phyloP scores from a whole-genome alignment of 768 basidiomycete species.

The Boletus reticulatus region DNA sequence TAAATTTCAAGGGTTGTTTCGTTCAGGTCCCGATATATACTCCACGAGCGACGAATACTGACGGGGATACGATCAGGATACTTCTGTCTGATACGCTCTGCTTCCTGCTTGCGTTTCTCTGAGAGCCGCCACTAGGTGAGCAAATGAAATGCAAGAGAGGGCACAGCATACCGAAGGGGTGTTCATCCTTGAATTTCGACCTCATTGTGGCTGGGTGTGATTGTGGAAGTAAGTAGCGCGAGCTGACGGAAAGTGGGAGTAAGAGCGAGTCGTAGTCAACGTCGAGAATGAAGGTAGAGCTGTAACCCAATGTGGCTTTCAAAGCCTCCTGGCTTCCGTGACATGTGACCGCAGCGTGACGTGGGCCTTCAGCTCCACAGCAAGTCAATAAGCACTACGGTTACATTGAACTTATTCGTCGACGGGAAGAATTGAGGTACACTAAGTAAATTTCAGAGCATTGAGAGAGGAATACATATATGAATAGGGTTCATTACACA shows the following conservation, averaged over 20 bases:
- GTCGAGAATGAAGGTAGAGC: slow-evolving; percentile 22
- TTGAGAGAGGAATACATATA: no score
- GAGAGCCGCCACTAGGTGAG: slow-evolving; percentile 16
- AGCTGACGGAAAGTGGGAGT: slow-evolving; percentile 6
- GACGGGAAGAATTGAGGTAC: neutral
- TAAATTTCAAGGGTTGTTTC: slow-evolving; percentile 31
- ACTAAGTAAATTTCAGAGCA: neutral
- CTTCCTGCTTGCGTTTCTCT: slow-evolving; percentile 99
- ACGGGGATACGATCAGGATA: slow-evolving; percentile 98
- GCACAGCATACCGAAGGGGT: slow-evolving; percentile 79
- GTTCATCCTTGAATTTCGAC: slow-evolving; percentile 98
- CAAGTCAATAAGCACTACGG: no score
- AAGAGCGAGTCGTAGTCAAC: slow-evolving; percentile 23
- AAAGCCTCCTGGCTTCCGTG: slow-evolving; percentile 33
- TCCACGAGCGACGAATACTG: slow-evolving; percentile 27
- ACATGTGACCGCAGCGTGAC: slow-evolving; percentile 33
- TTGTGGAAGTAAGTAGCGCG: slow-evolving; percentile 3
- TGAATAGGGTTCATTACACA: no score
- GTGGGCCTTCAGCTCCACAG: neutral
- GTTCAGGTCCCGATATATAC: slow-evolving; percentile 8
- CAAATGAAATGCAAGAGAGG: slow-evolving; percentile 33
- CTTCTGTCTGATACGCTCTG: slow-evolving; percentile 97
- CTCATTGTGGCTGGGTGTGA: slow-evolving; percentile 51
- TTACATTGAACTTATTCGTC: no score
- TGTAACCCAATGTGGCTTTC: slow-evolving; percentile 25